Base-by-base conservation (phyloP, 2,329 filamentous ascomycete genomes). In the Stagonosporopsis vannaccii region DNA sequence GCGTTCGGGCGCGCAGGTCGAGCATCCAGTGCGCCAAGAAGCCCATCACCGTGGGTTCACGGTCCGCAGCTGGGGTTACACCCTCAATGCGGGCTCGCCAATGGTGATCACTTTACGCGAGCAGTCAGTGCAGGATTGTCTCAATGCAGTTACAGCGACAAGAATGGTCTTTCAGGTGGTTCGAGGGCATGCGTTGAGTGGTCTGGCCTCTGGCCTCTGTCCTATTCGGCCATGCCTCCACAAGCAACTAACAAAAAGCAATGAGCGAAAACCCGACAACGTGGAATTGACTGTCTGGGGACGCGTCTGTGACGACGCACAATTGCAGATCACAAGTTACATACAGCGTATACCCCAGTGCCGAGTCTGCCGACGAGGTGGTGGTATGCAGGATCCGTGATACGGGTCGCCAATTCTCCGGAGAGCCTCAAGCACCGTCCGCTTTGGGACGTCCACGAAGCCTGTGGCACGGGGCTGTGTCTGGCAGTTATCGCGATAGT, bases 1-100 rank as follows among this genome's bases (percentile, higher is more conserved):
- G 67, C 67, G 66, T 61, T 63, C 46, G 56, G 58, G 60, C 56
- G 61, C 56, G 57, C 62, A 51, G 41, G 51, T 64, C 40, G 58
- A 63, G 42, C 49, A 50, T 53, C 33, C 36, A 44, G 50, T 50
- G 46, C 50, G 49, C 56, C 62, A 60, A 58, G 60, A 51, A 53
- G 58, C 56, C 50, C 56, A 58, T 52, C 56, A 37, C 32, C 32
- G 45, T 30, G 26, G 28, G 42, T 33, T 33, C n/a, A 30, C 28
- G 26, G 42, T 23, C 35, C 37, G 46, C 26, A 30, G 23, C 26
- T 40, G 48, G 51, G 56, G 60, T 53, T 50, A 62, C 60, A 56
- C 57, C 30, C 40, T 43, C 50, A 25, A 49, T 42, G 52, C 51
- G 26, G 13, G 19, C 17, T 56, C 59, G 56, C 59, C 55, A 61